Evolutionary conservation across 2,329 filamentous ascomycete genomes (phyloP).

Genomic region (Drechslera avenae): DNA sequence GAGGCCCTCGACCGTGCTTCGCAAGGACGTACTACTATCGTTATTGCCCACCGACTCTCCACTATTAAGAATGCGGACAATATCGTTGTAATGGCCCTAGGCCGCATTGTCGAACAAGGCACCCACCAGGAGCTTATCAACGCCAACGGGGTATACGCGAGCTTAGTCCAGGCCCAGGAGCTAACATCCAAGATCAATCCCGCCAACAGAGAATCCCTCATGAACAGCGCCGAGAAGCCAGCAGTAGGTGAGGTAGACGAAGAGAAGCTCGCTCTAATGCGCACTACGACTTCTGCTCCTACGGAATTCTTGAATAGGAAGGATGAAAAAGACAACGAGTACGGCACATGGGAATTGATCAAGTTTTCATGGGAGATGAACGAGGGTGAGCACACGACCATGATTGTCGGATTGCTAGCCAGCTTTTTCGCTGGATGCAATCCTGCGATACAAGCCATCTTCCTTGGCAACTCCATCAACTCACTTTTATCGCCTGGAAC

Average conservation of each 20-base stretch:
- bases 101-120: conserved; percentile 89
- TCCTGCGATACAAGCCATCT: conserved; percentile 60
- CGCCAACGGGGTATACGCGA: conserved; percentile 74
- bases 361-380: conserved; percentile 44
- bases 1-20: conserved; percentile 86
- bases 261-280: conserved; percentile 36
- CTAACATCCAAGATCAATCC: conserved; percentile 36
- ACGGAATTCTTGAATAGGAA: conserved; percentile 64
- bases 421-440: conserved; percentile 45
- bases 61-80: conserved; percentile 95
- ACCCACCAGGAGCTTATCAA: conserved; percentile 81
- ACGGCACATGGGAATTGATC: conserved; percentile 51
- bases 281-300: conserved; percentile 53
- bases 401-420: conserved; percentile 51
- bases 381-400: conserved; percentile 40
- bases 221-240: conserved; percentile 27
- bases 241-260: conserved; percentile 18
- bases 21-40: conserved; percentile 88
- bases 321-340: conserved; percentile 33
- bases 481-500: conserved; percentile 63
- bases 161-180: conserved; percentile 85
- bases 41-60: conserved; percentile 92
- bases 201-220: conserved; percentile 26
- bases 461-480: conserved; percentile 88
- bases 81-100: conserved; percentile 89